Evolutionary conservation across 345 rosid species (phyloP).

Genomic region (Turnera subulata): DNA sequence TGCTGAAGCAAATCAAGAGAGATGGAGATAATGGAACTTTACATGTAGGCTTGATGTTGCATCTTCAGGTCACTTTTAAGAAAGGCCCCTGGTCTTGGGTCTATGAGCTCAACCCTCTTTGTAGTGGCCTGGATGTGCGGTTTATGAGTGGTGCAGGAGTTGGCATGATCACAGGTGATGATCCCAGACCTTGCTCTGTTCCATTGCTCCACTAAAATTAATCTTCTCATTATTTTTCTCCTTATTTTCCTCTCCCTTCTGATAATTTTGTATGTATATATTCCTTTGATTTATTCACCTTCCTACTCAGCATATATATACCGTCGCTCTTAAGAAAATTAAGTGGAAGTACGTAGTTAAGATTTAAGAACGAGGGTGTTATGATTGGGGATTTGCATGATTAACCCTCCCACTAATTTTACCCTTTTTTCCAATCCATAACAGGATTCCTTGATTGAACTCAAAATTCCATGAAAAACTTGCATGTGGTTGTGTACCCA

Average conservation of each 20-base stretch:
- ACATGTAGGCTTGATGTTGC: constrained; percentile 5
- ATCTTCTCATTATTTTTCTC: background rate
- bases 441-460: no score
- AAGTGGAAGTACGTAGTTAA: no score
- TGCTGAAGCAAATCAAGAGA: constrained; percentile 20
- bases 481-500: no score
- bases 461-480: no score
- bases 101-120: constrained; percentile 20
- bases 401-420: no score
- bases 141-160: constrained; percentile 9
- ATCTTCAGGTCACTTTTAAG: constrained; percentile 16
- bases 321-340: no score
- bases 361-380: no score
- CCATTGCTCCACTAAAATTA: constrained; percentile 15
- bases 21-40: constrained; percentile 15
- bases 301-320: background rate
- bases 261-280: no score
- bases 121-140: constrained; percentile 7
- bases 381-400: no score
- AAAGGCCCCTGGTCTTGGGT: constrained; percentile 30
- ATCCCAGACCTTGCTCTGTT: constrained; percentile 15
- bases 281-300: no score
- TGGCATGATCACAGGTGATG: constrained; percentile 7
- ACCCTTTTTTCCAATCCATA: no score
- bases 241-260: no score